Conservation (phyloP, 2,329 filamentous ascomycete genomes). For the Hirsutella rhossiliensis region DNA sequence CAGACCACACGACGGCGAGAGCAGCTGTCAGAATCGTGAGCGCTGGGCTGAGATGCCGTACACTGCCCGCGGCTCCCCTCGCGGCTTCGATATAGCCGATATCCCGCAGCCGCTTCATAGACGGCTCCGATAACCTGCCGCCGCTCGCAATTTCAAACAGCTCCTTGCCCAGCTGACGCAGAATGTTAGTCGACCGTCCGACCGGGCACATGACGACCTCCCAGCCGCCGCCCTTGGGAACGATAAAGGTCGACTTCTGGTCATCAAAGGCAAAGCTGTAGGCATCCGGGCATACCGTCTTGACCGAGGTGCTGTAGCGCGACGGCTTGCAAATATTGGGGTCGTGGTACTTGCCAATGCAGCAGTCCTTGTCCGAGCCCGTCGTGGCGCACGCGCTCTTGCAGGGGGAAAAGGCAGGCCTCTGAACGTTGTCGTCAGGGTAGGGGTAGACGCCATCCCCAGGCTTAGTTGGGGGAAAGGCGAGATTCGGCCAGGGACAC, state of each 20-base stretch:
- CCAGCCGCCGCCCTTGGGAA: constrained; percentile 60
- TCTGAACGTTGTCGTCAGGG: constrained; percentile 59
- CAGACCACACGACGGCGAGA: background rate
- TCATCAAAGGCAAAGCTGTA: constrained; percentile 66
- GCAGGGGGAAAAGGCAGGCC: constrained; percentile 67
- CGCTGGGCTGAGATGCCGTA: constrained; percentile 7
- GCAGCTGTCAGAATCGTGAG: constrained; percentile 3
- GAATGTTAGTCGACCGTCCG: constrained; percentile 47
- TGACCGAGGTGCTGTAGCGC: constrained; percentile 56
- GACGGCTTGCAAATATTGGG: constrained; percentile 53
- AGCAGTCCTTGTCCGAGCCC: constrained; percentile 58
- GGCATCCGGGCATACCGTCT: constrained; percentile 69
- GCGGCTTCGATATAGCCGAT: constrained; percentile 22
- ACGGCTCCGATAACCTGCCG: constrained; percentile 22
- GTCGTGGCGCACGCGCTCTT: constrained; percentile 64
- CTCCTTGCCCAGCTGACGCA: constrained; percentile 37
- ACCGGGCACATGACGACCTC: constrained; percentile 66
- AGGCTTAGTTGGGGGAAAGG: constrained; percentile 54
- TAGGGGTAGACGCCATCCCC: constrained; percentile 71
- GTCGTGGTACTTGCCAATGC: constrained; percentile 55
- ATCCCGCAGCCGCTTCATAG: constrained; percentile 19
- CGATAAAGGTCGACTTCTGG: constrained; percentile 45
- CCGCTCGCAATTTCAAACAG: constrained; percentile 33
- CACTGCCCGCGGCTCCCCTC: constrained; percentile 11
- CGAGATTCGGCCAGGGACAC: constrained; percentile 73